phyloP scores from a whole-genome alignment of 208 protist species.

The Trypanosoma grayi region DNA sequence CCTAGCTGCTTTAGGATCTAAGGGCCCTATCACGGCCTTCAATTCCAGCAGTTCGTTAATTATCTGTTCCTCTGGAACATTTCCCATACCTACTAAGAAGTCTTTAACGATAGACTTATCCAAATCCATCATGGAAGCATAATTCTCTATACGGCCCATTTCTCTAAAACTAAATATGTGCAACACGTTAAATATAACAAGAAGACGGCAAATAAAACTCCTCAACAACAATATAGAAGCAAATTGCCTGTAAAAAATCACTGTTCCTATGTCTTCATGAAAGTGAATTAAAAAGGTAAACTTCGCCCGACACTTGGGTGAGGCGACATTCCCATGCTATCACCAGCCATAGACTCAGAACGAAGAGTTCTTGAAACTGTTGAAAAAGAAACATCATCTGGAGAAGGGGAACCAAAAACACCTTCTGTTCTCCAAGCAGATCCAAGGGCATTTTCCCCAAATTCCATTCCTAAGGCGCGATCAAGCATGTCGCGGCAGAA shows the following conservation, averaged over 20 bases:
- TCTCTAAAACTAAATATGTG: slow-evolving; percentile 4
- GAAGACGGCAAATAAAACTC: neutral
- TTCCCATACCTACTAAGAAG: slow-evolving; percentile 29
- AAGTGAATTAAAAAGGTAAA: slow-evolving; percentile 23
- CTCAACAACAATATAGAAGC: neutral
- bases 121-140: slow-evolving; percentile 23
- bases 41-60: slow-evolving; percentile 36
- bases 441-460: slow-evolving; percentile 38
- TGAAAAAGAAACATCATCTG: slow-evolving; percentile 71
- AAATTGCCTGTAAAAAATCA: slow-evolving; percentile 1
- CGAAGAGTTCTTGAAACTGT: slow-evolving; percentile 50
- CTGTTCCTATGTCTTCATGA: too few species aligned
- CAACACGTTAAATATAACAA: too few species aligned
- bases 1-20: slow-evolving; percentile 17
- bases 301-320: slow-evolving; percentile 56
- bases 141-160: neutral
- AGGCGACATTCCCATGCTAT: slow-evolving; percentile 46
- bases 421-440: slow-evolving; percentile 37
- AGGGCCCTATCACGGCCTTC: slow-evolving; percentile 18
- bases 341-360: slow-evolving; percentile 44
- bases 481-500: slow-evolving; percentile 86
- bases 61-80: slow-evolving; percentile 13
- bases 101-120: slow-evolving; percentile 20
- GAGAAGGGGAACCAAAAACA: slow-evolving; percentile 32
- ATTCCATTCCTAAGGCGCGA: slow-evolving; percentile 66